Conservation (phyloP, 176 grass and related monocot genomes). For the Zoysia japonica region DNA sequence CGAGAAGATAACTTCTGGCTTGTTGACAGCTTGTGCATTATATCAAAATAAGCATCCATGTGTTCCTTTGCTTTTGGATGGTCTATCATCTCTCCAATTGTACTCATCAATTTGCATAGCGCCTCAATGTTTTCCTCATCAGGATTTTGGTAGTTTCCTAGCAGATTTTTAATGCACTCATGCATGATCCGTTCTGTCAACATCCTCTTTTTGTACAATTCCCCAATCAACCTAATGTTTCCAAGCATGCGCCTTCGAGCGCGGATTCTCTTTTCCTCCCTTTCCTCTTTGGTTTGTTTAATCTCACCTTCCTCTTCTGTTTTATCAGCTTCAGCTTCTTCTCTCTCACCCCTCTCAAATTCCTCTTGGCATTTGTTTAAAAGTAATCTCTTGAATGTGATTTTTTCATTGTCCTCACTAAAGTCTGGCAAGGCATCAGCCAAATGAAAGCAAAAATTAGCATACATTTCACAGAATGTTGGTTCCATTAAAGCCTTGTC, state of each 20-base stretch:
- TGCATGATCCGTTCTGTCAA: conserved; percentile 90
- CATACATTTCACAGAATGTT: conserved; percentile 98
- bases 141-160: conserved; percentile 66
- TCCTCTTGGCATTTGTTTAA: conserved; percentile 94
- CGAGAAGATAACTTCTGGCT: conserved; percentile 63
- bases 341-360: conserved; percentile 91
- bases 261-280: conserved; percentile 62
- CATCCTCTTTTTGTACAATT: conserved; percentile 94
- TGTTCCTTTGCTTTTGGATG: conserved; percentile 72
- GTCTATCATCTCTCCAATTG: conserved; percentile 91
- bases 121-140: conserved; percentile 88
- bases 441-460: conserved; percentile 75
- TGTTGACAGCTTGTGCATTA: conserved; percentile 61
- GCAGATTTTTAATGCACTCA: conserved; percentile 82
- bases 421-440: conserved; percentile 69
- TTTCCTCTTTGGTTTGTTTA: conserved; percentile 61
- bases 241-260: conserved; percentile 77
- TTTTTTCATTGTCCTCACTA: conserved; percentile 69
- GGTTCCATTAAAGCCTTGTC: conserved; percentile 96
- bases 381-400: conserved; percentile 87
- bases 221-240: conserved; percentile 87
- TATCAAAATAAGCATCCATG: conserved; percentile 83
- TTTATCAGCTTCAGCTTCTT: conserved; percentile 88
- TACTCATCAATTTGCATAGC: conserved; percentile 89
- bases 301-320: conserved; percentile 67